Conservation (phyloP, 2,329 filamentous ascomycete species). For the Colletotrichum eleusines region DNA sequence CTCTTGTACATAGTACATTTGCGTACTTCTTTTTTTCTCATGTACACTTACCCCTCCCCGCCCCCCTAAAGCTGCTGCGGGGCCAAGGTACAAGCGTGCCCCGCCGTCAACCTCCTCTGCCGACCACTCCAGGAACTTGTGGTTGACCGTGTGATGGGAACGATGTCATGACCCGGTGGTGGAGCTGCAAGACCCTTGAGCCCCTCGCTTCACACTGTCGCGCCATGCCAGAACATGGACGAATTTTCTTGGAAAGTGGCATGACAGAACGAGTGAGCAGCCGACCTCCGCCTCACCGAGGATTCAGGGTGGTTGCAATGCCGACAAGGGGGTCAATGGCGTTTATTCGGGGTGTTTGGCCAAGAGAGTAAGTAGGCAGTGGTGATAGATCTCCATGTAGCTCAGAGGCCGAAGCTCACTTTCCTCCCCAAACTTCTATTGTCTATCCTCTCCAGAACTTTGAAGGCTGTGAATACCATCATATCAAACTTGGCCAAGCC, state of each 20-base stretch:
- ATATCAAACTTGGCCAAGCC: constrained; percentile 5
- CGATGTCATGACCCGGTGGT: constrained; percentile 34
- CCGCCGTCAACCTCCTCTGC: constrained; percentile 37
- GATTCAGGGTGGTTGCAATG: constrained; percentile 1
- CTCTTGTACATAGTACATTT: background rate
- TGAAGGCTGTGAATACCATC: constrained; percentile 17
- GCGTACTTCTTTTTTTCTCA: constrained; percentile 8
- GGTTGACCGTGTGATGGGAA: constrained; percentile 22
- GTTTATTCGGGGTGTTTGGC: constrained; percentile 31
- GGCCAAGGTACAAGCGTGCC: constrained; percentile 20
- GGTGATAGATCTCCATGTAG: constrained; percentile 28
- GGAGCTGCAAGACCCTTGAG: constrained; percentile 9
- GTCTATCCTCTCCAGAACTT: background rate
- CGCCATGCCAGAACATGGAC: constrained; percentile 21
- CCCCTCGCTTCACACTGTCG: constrained; percentile 17
- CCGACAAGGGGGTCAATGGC: constrained; percentile 4
- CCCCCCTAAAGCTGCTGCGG: background rate
- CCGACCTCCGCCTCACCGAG: constrained; percentile 10
- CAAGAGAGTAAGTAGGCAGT: constrained; percentile 37
- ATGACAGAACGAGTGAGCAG: constrained; percentile 14
- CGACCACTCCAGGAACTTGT: constrained; percentile 22
- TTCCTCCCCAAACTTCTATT: constrained; percentile 3
- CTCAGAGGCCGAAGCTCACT: constrained; percentile 30
- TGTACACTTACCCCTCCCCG: constrained; percentile 8
- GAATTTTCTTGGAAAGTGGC: constrained; percentile 22